Evolutionary conservation across 345 rosid species (phyloP).

Genomic region (Citrus trifoliata): DNA sequence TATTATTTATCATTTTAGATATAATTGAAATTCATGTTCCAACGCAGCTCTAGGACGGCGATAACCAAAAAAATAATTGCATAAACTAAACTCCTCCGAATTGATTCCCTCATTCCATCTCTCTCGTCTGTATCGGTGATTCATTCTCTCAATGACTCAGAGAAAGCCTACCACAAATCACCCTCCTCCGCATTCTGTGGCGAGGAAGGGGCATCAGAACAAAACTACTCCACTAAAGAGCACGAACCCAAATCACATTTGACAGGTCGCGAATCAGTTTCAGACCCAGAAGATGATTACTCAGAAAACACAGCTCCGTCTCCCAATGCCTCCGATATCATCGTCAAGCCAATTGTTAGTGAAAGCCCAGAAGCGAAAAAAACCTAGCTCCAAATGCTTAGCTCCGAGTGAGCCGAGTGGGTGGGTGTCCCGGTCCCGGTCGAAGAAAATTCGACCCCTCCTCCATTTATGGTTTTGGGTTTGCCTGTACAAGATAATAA

Average conservation of each 20-base stretch:
- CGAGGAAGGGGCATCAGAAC: conserved; percentile 15
- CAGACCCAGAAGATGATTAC: conserved; percentile 28
- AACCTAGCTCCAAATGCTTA: conserved; percentile 10
- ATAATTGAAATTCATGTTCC: too few species aligned
- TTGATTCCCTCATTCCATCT: too few species aligned
- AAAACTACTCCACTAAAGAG: conserved; percentile 9
- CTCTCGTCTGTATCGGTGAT: too few species aligned
- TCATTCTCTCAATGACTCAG: conserved; percentile 17
- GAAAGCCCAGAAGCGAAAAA: conserved; percentile 1
- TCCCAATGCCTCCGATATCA: conserved; percentile 19
- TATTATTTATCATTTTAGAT: too few species aligned
- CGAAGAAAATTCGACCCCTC: conserved; percentile 6
- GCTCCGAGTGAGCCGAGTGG: neutral
- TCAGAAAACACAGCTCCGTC: conserved; percentile 25
- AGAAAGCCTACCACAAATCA: conserved; percentile 25
- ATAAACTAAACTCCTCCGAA: too few species aligned
- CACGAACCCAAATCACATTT: neutral
- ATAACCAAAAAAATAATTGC: too few species aligned
- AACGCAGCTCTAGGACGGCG: too few species aligned
- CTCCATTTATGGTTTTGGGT: neutral
- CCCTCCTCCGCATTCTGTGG: conserved; percentile 32
- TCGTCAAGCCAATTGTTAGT: conserved; percentile 21
- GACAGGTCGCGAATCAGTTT: conserved; percentile 7
- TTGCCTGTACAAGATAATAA: neutral
- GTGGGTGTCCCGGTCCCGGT: neutral